phyloP scores from a whole-genome alignment of 1,139 yeast species.

The Saccharomyces hybrid region DNA sequence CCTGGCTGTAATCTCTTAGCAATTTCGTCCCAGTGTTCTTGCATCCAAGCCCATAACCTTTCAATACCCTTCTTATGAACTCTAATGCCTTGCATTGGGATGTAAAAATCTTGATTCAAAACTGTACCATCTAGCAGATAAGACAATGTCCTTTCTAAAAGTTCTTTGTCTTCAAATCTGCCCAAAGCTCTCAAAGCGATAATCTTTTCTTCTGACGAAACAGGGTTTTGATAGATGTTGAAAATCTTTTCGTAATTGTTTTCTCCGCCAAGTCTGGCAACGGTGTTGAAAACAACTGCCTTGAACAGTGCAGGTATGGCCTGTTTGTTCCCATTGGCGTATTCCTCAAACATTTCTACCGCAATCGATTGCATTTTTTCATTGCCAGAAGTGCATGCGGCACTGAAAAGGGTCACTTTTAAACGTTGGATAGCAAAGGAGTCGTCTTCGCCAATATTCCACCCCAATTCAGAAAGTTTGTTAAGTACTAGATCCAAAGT shows the following conservation, averaged over 20 bases:
- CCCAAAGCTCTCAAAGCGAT: slow-evolving; percentile 74
- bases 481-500: slow-evolving; percentile 51
- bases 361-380: slow-evolving; percentile 47
- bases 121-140: slow-evolving; percentile 59
- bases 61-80: slow-evolving; percentile 52
- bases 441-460: slow-evolving; percentile 56
- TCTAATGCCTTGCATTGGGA: slow-evolving; percentile 68
- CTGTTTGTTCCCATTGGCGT: slow-evolving; percentile 49
- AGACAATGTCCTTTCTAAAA: slow-evolving; percentile 53
- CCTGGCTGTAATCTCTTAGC: slow-evolving; percentile 70
- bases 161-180: slow-evolving; percentile 48
- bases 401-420: slow-evolving; percentile 61
- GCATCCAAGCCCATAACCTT: slow-evolving; percentile 71
- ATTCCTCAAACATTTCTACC: slow-evolving; percentile 49
- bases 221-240: slow-evolving; percentile 57
- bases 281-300: slow-evolving; percentile 57
- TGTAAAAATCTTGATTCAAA: slow-evolving; percentile 75
- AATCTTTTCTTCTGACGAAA: slow-evolving; percentile 64
- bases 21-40: slow-evolving; percentile 63
- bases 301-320: slow-evolving; percentile 81
- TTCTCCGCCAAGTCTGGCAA: slow-evolving; percentile 59
- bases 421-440: slow-evolving; percentile 67
- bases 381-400: slow-evolving; percentile 60
- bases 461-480: slow-evolving; percentile 57
- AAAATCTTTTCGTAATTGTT: slow-evolving; percentile 57